Evolutionary conservation across 176 grass and related monocot genomes (phyloP), one percentile per base, ranked within the genome.

Genomic region (Tuctoria greenei): DNA sequence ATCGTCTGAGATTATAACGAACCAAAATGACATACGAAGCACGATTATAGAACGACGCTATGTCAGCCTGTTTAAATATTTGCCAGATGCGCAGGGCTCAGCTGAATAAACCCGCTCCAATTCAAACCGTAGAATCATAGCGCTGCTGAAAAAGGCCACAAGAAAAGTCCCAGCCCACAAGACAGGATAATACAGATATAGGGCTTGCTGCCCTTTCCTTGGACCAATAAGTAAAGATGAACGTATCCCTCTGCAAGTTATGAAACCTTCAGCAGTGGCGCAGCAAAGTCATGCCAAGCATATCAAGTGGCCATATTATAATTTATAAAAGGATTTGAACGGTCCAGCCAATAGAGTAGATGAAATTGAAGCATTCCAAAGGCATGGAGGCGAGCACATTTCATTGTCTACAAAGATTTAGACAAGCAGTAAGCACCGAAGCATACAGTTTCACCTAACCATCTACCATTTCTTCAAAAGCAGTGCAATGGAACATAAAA

Each of bases 181-280:
- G 69, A 45, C 40, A 76, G 68, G 44, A 75, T 58, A 75, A 86
- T 56, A 41, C 76, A 71, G 56, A 44, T 75, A 45, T 39, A 61
- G 56, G 36, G 64, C 44, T 54, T 56, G 7, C 50, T 37, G 20
- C 31, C 26, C 47, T 70, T 50, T 45, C n/a, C 39, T 9, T 34
- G 6, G 17, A 80, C 67, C 42, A 52, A 52, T 28, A 25, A 51
- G 26, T n/a, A n/a, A n/a, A 40, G 31, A 37, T 2, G 15, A 63
- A 43, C 79, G 47, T 25, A 10, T 10, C 35, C 27, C 7, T 43
- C 61, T 4, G 20, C 43, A 52, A 38, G n/a, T 18, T 24, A 26
- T 52, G 7, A 5, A 64, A 17, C 44, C 58, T 4, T 4, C 18
- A 10, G 5, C 18, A n/a, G 43, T 54, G 8, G 20, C 16, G 26